Percentiles rank a stretch among this genome's conserved stretches.
Conservation (phyloP, 331 rosid species). For the Rosa hybrid region DNA sequence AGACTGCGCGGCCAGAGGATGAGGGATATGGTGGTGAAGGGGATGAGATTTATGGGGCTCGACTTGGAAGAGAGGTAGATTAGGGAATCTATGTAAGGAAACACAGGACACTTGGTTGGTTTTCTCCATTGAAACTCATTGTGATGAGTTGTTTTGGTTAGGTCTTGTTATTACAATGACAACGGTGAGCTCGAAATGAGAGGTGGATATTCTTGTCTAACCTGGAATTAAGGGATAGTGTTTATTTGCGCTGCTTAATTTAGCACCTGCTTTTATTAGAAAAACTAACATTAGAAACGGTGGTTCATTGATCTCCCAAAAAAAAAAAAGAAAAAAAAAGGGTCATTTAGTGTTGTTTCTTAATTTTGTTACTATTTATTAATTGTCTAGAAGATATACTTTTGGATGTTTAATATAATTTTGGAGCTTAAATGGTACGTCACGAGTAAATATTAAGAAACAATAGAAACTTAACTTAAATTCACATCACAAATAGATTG, state of each 20-base stretch:
- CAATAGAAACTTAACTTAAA: too few relatives aligned
- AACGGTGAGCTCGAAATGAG: neutral
- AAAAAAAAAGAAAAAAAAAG: too few relatives aligned
- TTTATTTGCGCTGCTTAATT: neutral
- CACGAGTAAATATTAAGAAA: too few relatives aligned
- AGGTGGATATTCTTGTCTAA: constrained; percentile 6
- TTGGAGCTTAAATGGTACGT: neutral
- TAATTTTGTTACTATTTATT: neutral
- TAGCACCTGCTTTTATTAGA: neutral
- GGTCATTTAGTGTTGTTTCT: neutral
- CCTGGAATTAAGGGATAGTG: neutral
- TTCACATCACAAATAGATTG: too few relatives aligned
- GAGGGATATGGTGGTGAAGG: constrained; percentile 21
- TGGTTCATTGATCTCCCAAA: too few relatives aligned
- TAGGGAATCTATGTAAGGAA: neutral
- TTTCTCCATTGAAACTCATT: neutral
- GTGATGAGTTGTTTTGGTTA: neutral
- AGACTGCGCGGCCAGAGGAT: constrained; percentile 21
- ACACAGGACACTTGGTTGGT: constrained; percentile 1
- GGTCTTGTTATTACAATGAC: neutral
- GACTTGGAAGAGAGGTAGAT: constrained; percentile 20
- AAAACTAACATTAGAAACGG: neutral
- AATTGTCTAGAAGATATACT: neutral
- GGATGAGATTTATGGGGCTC: constrained; percentile 19
- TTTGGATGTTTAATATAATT: neutral